Conservation (phyloP, 148 eudicot species). For the Cornus controversa region DNA sequence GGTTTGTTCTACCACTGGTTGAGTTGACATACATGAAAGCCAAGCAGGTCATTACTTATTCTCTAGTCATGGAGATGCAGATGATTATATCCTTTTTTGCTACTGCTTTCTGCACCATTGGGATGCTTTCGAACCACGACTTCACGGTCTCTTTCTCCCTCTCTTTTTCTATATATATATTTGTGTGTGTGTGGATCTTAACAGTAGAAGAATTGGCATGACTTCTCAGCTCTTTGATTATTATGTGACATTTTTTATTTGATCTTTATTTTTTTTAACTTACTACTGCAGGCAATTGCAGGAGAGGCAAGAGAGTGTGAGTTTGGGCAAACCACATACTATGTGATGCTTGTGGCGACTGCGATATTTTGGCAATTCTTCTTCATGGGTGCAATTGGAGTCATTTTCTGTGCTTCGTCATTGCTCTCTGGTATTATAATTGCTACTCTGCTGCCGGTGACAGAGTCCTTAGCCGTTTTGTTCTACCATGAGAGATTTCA, state of each 20-base stretch:
- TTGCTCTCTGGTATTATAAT: conserved; percentile 3
- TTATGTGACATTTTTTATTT: background rate
- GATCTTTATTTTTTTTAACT: background rate
- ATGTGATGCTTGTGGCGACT: background rate
- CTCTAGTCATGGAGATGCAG: conserved; percentile 12
- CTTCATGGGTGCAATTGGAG: conserved; percentile 8
- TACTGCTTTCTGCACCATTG: conserved; percentile 4
- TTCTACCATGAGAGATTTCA: conserved; percentile 4
- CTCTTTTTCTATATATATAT: background rate
- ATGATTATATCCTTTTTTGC: conserved; percentile 5
- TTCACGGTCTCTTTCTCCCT: background rate
- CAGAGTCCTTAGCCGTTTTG: conserved; percentile 1
- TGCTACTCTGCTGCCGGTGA: conserved; percentile 4
- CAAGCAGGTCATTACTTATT: conserved; percentile 1
- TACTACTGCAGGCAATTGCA: background rate
- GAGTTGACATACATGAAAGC: conserved; percentile 5
- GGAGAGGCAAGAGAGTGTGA: background rate
- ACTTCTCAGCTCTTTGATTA: no score
- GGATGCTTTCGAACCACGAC: conserved; percentile 4
- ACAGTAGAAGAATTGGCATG: no score
- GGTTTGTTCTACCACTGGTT: conserved; percentile 5
- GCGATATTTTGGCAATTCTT: conserved; percentile 3
- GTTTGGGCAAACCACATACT: background rate
- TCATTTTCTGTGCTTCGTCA: background rate
- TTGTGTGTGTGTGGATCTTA: no score